Percentiles rank a stretch among this genome's conserved stretches.
phyloP scores from a whole-genome alignment of 2,329 filamentous ascomycete genomes.

The Alternaria sp. region DNA sequence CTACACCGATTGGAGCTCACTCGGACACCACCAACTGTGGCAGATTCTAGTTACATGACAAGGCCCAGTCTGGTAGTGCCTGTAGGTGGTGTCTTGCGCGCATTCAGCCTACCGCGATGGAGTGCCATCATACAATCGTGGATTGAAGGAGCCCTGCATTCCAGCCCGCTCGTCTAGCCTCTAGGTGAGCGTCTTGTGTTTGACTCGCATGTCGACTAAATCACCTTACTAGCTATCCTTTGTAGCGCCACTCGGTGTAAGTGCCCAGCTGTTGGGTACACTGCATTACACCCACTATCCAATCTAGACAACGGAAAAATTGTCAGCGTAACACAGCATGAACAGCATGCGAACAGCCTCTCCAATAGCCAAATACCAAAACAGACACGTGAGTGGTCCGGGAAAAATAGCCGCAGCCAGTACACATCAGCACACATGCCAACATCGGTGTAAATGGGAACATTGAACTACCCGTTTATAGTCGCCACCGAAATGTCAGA shows the following conservation, averaged over 20 bases:
- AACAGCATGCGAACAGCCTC: constrained; percentile 16
- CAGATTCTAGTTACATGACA: neutral
- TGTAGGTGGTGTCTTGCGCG: neutral
- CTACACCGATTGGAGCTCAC: neutral
- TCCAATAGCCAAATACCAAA: neutral
- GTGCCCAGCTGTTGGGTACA: neutral
- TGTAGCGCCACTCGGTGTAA: neutral
- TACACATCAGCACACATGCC: neutral
- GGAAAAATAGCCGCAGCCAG: neutral
- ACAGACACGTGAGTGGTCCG: neutral
- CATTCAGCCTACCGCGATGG: neutral
- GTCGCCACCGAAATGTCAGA: neutral
- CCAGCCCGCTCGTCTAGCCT: neutral
- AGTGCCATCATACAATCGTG: neutral
- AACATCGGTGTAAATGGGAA: neutral
- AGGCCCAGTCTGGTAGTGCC: neutral
- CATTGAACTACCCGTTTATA: neutral
- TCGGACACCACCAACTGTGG: neutral
- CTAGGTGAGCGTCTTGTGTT: neutral
- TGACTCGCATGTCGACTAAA: neutral
- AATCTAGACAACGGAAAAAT: neutral
- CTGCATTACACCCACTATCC: neutral
- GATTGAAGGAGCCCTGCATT: neutral
- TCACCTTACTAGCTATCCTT: neutral
- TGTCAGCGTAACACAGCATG: constrained; percentile 16